These are phyloP conservation scores for Rhododendron kiyosumense DNA, from an alignment of 148 eudicot species.

Conservation along the genomic window DNA sequence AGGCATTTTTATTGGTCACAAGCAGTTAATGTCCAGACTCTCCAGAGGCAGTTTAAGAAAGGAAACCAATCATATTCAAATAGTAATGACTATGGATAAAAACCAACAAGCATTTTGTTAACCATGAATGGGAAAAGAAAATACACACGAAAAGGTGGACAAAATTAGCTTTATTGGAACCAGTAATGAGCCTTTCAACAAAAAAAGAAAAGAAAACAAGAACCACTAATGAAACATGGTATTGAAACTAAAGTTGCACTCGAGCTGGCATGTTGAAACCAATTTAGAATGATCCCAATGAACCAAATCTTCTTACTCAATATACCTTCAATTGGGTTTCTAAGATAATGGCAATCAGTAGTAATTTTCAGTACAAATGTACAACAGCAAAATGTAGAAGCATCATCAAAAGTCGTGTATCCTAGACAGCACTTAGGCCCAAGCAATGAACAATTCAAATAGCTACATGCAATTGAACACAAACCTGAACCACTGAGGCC, in stretches of 20 bases:
- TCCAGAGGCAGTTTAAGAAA: neutral
- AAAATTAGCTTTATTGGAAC: neutral
- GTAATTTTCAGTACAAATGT: neutral
- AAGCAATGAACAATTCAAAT: slow-evolving; percentile 9
- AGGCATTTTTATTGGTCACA: neutral
- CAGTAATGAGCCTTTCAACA: neutral
- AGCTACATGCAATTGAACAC: neutral
- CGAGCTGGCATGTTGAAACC: neutral
- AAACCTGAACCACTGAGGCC: slow-evolving; percentile 99
- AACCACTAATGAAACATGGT: neutral
- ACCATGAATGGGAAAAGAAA: neutral
- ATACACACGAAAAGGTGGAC: neutral
- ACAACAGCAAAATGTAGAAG: neutral
- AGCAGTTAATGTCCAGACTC: neutral
- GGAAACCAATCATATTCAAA: neutral
- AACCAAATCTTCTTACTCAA: neutral
- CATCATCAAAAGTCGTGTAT: neutral
- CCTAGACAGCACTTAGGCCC: neutral
- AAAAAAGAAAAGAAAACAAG: too few species aligned
- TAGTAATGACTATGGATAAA: neutral
- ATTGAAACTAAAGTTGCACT: neutral
- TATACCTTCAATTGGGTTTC: neutral
- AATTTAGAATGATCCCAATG: neutral
- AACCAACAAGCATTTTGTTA: neutral
- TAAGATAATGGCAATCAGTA: neutral